Base-by-base conservation (phyloP, 1,284 basidiomycete genomes). In the Austroboletus rostrupii region DNA sequence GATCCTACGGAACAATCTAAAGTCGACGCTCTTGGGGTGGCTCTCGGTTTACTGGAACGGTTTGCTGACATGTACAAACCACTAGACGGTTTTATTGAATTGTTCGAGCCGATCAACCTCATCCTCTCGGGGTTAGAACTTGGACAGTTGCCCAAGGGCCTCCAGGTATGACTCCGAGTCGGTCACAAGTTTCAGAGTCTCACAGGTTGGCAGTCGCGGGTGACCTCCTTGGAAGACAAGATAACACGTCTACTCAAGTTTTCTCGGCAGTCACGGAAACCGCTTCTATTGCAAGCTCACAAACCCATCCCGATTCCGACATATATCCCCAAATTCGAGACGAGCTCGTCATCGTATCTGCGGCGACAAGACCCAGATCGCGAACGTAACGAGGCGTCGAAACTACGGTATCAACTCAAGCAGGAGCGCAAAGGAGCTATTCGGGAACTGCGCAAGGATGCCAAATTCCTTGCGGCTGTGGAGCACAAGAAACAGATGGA, bases 391-490 rank as follows among this genome's bases (percentile, higher is more conserved):
- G 90, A 92, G 57, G 81, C 83, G 1, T 72, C 85, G 54, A 99
- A 99, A 71, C 72, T 99, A 60, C 87, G 89, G 45, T 81, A 84
- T 33, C 83, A 96, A 68, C 87, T 93, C 76, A 97, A 97, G 73
- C 89, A 98, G 73, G 97, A 99, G 74, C 79, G 82, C 66, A 99
- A 98, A 76, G 95, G 97, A 31, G 97, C 97, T 2, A 93, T 99
- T 54, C 80, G 96, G 49, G 97, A 99, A 66, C 76, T 99, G 51
- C 84, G 97, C 55, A 97, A 97, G 75, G 97, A 99, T 68, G 87
- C 92, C 54, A 80, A 83, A 55, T 99, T 98, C 81, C 76, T 99
- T 68, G 94, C 97, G 11, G 78, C 79, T 43, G 92, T 94, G 62
- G 83, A 92, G 62, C 86, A 91, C 61, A 82, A 85, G 71, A 85